These are phyloP conservation scores for Cercospora zeae-maydis DNA, from an alignment of 2,329 filamentous ascomycete species.

Conservation along the genomic window DNA sequence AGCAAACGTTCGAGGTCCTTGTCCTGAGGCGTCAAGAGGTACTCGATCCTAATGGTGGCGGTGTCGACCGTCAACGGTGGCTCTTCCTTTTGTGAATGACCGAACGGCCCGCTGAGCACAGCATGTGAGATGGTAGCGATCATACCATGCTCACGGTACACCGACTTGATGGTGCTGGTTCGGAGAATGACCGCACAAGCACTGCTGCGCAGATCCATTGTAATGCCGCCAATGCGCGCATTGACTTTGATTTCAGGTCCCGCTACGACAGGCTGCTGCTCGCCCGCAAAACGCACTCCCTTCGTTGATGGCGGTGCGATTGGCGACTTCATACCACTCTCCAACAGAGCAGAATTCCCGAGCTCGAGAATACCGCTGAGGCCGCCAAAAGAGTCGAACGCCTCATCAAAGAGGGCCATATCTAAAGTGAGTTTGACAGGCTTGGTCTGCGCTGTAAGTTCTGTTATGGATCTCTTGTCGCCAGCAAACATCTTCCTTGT, in stretches of 20 bases:
- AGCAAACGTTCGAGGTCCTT: constrained; percentile 77
- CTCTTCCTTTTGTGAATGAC: constrained; percentile 39
- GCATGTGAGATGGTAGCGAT: constrained; percentile 72
- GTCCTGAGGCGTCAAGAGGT: constrained; percentile 68
- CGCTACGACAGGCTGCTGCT: constrained; percentile 30
- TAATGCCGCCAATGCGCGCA: constrained; percentile 69
- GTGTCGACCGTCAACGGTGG: constrained; percentile 23
- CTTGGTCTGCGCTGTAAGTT: constrained; percentile 66
- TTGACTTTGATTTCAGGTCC: constrained; percentile 61
- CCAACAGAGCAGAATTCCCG: constrained; percentile 76
- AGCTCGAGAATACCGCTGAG: constrained; percentile 87
- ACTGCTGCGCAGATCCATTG: constrained; percentile 72
- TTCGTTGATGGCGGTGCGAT: constrained; percentile 40
- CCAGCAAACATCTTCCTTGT: constrained; percentile 22
- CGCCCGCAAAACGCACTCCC: constrained; percentile 57
- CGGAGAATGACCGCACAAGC: constrained; percentile 71
- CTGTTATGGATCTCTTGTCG: constrained; percentile 25
- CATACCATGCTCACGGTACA: constrained; percentile 69
- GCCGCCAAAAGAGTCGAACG: constrained; percentile 83
- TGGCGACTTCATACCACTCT: constrained; percentile 40
- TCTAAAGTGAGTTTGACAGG: constrained; percentile 75
- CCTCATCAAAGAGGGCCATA: constrained; percentile 76
- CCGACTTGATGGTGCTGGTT: constrained; percentile 76
- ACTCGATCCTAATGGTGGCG: constrained; percentile 62
- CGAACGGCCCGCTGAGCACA: constrained; percentile 66